Base-by-base conservation (phyloP, 2,329 filamentous ascomycete species). In the Aspergillus pseudonomiae region DNA sequence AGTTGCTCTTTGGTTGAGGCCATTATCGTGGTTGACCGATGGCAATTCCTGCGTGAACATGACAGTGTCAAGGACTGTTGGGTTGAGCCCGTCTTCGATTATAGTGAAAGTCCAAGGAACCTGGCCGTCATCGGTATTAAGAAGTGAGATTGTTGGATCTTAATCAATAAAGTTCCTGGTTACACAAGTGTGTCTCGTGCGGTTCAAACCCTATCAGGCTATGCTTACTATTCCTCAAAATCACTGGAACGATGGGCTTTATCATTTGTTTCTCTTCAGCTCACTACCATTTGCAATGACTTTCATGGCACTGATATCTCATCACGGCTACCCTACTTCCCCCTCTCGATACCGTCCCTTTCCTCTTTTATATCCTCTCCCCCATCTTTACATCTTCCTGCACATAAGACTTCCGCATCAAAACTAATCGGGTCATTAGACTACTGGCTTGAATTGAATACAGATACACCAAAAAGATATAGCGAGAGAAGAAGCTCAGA, bases 1-100 rank as follows among this genome's bases (percentile, higher is more conserved):
- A 96, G 93, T 76, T 94, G 94, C 3, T 88, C 88, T 24, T 90
- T 97, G 4, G 89, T 96, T 2, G 95, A 99, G 81, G 92, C 93
- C 36, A 82, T 96, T 63, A 94, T 99, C 71, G 93, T 96, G 58
- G 88, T 90, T 53, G 95, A 99, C 82, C 86, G 95, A 53, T 99
- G 93, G 91, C 81, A 91, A 65, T 99, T 90, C 80, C 81, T 99
- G 69, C 86, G 83, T 63, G 94, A 99, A 80, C 91, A 96, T 57
- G 86, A 90, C 48, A 80, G 89, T 7, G 89, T 93, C 52, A 81
- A 86, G 67, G 85, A 91, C 67, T 91, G 89, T 64, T 99, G 95
- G 95, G 94, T 97, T 6, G 93, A 98, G 81, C 85, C 91, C 0
- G 93, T 97, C 5, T 98, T 98, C 80, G 93, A 96, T 69, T 97